These are phyloP conservation scores for Arachis hypogaea DNA, from an alignment of 306 rosid species.

Conservation along the genomic window DNA sequence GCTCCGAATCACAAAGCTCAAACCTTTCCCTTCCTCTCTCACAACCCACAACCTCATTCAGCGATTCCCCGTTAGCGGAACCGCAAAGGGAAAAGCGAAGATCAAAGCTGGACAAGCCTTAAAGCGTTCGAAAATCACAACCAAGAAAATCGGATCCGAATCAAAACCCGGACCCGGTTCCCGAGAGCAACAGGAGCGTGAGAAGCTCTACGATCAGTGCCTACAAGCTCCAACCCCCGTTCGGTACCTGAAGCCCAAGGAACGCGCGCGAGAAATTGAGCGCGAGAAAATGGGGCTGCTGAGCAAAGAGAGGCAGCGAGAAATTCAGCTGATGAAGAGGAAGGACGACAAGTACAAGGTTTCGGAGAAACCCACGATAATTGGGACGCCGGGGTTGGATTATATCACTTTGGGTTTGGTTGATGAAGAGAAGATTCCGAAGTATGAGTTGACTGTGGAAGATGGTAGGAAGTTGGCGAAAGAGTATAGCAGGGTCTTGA, in stretches of 20 bases:
- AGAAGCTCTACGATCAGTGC: constrained; percentile 62
- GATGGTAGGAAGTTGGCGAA: constrained; percentile 85
- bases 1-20: constrained; percentile 45
- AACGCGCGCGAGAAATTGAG: constrained; percentile 63
- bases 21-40: background rate
- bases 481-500: constrained; percentile 87
- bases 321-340: constrained; percentile 66
- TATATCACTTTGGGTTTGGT: constrained; percentile 69
- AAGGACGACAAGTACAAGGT: constrained; percentile 47
- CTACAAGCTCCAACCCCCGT: constrained; percentile 78
- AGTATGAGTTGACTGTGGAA: constrained; percentile 70
- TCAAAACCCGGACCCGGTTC: constrained; percentile 45
- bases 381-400: constrained; percentile 85
- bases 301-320: constrained; percentile 79
- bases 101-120: constrained; percentile 47
- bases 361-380: constrained; percentile 59
- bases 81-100: constrained; percentile 54
- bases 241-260: constrained; percentile 50
- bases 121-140: constrained; percentile 43
- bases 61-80: constrained; percentile 47
- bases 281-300: constrained; percentile 83
- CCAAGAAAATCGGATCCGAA: constrained; percentile 44
- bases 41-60: constrained; percentile 42
- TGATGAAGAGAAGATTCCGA: constrained; percentile 76
- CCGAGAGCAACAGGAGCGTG: constrained; percentile 57